These are phyloP conservation scores for Coffea eugenioides DNA, from an alignment of 257 asterid genomes.

Conservation along the genomic window DNA sequence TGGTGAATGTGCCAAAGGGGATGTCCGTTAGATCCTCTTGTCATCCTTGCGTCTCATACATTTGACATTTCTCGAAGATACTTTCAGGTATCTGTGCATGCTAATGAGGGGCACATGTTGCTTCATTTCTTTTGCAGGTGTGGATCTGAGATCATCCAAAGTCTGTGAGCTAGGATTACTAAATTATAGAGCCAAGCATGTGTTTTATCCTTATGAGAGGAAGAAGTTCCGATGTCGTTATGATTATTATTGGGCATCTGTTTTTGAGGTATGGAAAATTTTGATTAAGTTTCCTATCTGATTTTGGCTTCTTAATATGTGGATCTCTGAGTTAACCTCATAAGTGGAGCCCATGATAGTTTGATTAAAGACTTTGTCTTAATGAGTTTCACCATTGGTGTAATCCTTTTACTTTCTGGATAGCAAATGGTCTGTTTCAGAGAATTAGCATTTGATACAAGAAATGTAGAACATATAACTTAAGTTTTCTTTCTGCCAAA, in stretches of 20 bases:
- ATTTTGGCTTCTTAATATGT: not conserved
- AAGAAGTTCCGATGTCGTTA: constrained; percentile 84
- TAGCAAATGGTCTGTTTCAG: not conserved
- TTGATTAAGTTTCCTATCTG: not conserved
- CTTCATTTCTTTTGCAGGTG: constrained; percentile 56
- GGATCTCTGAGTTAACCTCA: not conserved
- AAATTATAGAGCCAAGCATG: constrained; percentile 85
- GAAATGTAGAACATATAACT: not conserved
- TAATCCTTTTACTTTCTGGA: not conserved
- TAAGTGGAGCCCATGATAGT: not conserved
- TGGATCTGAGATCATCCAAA: constrained; percentile 90
- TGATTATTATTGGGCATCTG: constrained; percentile 98
- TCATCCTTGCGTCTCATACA: not conserved
- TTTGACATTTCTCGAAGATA: not conserved
- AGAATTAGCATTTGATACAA: not conserved
- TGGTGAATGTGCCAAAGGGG: not conserved
- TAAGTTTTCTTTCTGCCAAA: not conserved
- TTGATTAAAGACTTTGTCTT: not conserved
- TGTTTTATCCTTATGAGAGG: constrained; percentile 68
- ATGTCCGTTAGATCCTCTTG: not conserved
- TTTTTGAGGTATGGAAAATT: constrained; percentile 55
- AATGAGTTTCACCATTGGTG: not conserved
- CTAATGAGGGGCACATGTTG: not conserved
- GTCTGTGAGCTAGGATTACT: constrained; percentile 92
- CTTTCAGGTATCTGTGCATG: not conserved